Evolutionary conservation across 768 basidiomycete species (phyloP), one percentile per base, ranked within the genome.

Genomic region (Pholiota microspora): DNA sequence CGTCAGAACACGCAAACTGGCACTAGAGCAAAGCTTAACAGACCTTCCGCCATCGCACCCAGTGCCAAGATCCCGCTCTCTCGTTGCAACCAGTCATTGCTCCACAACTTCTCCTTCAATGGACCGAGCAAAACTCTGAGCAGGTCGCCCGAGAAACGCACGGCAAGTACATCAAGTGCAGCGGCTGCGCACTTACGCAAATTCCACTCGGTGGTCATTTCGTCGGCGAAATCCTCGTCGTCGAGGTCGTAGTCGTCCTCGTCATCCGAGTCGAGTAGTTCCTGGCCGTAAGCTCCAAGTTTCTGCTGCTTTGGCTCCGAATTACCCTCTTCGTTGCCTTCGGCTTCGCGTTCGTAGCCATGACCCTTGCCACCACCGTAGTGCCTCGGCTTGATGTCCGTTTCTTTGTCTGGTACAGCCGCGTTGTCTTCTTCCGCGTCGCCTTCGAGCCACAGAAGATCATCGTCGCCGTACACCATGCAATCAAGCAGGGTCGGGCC

Each of bases 181-280:
- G 97, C 97, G 0, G 97, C 97, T 1, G 94, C 94, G 66, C 97
- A 99, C 74, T 99, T 99, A 59, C 97, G 82, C 57, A 98, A 77
- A 72, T 98, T 99, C 97, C 97, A 99, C 68, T 98, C 95, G 1
- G 96, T 96, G 8, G 91, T 89, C 80, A 92, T 90, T 67, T 98
- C 97, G 55, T 98, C 97, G 12, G 94, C 94, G 61, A 96, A 95
- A 55, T 95, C 93, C 42, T 92, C 88, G 55, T 93, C 89, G 59
- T 94, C 88, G 59, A 87, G 77, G 61, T 95, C 86, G 57, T 92
- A 85, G 55, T 94, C 89, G 2, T 95, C 92, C 2, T 95, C 91
- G 0, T 93, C 91, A 49, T 95, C 93, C 0, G 86, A 86, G 59
- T 93, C 89, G 47, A 85, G 73, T 12, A 86, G 85, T 66, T 93